These are phyloP conservation scores for Dioscorea zingiberensis DNA, from an alignment of 106 monocot genomes.

Conservation along the genomic window DNA sequence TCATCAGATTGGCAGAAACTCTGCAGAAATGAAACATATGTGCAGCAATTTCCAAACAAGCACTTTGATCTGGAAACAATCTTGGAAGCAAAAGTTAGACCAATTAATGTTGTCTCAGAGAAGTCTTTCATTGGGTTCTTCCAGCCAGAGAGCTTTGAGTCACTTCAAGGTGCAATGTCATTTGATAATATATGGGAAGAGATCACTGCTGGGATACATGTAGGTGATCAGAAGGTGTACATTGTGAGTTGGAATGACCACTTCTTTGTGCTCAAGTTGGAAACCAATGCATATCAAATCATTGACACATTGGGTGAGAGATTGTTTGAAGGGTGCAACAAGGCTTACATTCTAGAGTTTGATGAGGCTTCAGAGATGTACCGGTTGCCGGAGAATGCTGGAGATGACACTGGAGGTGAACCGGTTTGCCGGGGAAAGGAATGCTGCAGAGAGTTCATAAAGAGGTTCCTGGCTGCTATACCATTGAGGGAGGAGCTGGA, in stretches of 20 bases:
- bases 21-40: conserved; percentile 21
- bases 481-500: conserved; percentile 53
- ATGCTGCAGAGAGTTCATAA: conserved; percentile 60
- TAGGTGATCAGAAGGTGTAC: conserved; percentile 23
- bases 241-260: conserved; percentile 70
- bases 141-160: conserved; percentile 50
- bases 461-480: conserved; percentile 48
- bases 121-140: conserved; percentile 56
- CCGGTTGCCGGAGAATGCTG: conserved; percentile 1
- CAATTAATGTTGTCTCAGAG: conserved; percentile 24
- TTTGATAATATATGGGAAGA: conserved; percentile 50
- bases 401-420: neutral
- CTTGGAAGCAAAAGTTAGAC: conserved; percentile 22
- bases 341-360: conserved; percentile 44
- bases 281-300: conserved; percentile 25
- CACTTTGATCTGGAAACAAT: conserved; percentile 66
- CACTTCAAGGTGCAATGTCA: conserved; percentile 42
- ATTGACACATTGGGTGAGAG: conserved; percentile 63
- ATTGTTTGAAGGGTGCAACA: conserved; percentile 42
- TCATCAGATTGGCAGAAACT: conserved; percentile 50
- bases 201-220: conserved; percentile 11
- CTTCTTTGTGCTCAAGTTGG: conserved; percentile 54
- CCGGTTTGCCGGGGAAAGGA: conserved; percentile 35
- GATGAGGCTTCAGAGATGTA: conserved; percentile 20
- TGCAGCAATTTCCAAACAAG: conserved; percentile 35